Base-by-base conservation (phyloP, 257 asterid genomes). In the Orobanche coerulescens region DNA sequence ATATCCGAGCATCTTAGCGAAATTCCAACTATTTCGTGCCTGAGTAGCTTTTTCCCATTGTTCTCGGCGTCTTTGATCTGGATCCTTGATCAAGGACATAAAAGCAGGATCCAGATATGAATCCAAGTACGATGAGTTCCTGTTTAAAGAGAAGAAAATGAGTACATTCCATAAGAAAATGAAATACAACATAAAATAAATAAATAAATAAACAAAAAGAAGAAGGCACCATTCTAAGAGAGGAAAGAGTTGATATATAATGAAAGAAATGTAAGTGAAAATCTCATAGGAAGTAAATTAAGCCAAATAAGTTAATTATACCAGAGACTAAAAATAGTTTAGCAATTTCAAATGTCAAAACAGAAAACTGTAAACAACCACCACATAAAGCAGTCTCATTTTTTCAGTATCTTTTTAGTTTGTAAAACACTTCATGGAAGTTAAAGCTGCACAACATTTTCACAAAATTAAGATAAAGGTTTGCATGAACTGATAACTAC, bases 31-130 rank as follows among this genome's bases (percentile, higher is more conserved):
- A 37, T 74, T 88, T 64, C 80, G 85, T 18, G 94, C 94, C 75
- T 88, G 89, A 39, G 92, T 81, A 24, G 95, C 79, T 70, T 79
- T 91, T 80, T 86, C 92, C 96, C 94, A 88, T 59, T 91, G 95
- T 78, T 88, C 95, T 78, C 72, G 72, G 56, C 93, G 86, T 51
- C 80, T 77, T 84, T 88, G 88, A 64, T 90, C 97, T 40, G 95
- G 97, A 59, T 90, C 95, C 69, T 84, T 87, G 66, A 84, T 87
- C 77, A 82, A 75, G 68, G 97, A 90, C 97, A 90, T 84, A 76
- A 90, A 90, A 48, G 88, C 88, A 75, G 95, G 98, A 76, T 91
- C 98, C 67, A 91, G 73, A 75, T 84, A 91, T 54, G 93, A 71
- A 59, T 79, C 98, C 84, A 91, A 75, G 83, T 75, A 79, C 6